These are phyloP conservation scores for Neurospora sp. DNA, from an alignment of 495 filamentous ascomycete species.

Conservation along the genomic window DNA sequence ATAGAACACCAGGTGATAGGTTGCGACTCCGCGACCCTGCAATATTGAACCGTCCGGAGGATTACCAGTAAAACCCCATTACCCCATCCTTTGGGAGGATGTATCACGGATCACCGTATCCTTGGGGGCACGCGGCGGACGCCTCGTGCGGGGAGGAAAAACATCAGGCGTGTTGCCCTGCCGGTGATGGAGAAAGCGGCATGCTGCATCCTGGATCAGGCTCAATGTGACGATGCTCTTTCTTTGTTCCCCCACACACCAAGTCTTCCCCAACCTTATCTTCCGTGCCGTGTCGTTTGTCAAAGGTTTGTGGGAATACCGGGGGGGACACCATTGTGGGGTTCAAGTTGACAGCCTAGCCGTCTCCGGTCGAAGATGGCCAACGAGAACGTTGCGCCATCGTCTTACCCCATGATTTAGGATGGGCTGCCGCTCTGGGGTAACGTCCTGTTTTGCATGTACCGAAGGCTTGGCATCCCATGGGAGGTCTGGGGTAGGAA, in stretches of 20 bases:
- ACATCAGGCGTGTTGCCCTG: too few species aligned
- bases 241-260: not conserved
- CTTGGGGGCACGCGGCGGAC: not conserved
- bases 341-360: too few species aligned
- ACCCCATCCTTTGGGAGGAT: not conserved
- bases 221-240: not conserved
- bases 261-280: not conserved
- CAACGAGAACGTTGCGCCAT: too few species aligned
- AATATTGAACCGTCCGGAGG: not conserved
- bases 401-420: not conserved
- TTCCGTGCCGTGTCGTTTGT: not conserved
- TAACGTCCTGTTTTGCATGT: not conserved
- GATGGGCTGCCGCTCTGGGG: not conserved
- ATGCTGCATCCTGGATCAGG: not conserved
- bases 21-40: not conserved
- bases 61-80: not conserved
- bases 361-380: too few species aligned
- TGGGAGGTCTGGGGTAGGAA: not conserved
- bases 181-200: not conserved
- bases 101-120: not conserved
- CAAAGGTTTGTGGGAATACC: not conserved
- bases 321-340: too few species aligned
- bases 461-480: not conserved
- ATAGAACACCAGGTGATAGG: not conserved
- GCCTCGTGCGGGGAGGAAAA: not conserved